Evolutionary conservation across 306 rosid genomes (phyloP).

Genomic region (Clitoria ternatea): DNA sequence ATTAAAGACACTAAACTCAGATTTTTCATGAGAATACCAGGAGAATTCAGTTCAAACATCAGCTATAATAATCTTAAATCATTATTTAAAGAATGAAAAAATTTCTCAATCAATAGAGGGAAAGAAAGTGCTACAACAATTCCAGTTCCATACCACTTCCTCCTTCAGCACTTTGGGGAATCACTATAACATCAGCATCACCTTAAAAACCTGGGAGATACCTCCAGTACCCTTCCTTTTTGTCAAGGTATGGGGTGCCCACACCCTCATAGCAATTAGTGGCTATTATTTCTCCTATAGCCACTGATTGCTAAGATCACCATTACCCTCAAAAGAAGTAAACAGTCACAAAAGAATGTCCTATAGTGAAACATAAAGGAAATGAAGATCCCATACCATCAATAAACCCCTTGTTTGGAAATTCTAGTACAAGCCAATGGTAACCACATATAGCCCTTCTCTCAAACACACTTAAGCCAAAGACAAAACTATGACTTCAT

Average conservation of each 20-base stretch:
- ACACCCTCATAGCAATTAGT: neutral
- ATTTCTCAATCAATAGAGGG: no score
- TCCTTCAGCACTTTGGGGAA: no score
- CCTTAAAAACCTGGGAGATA: neutral
- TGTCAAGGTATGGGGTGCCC: neutral
- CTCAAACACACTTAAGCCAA: neutral
- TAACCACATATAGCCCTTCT: no score
- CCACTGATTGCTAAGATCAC: neutral
- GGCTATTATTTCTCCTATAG: neutral
- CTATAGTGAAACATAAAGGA: neutral
- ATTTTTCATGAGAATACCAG: neutral
- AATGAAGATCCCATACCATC: neutral
- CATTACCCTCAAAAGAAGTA: neutral
- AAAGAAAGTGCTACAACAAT: neutral
- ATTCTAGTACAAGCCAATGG: no score
- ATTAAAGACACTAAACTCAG: neutral
- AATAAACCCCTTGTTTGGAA: neutral
- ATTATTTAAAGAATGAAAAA: no score
- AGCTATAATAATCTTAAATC: no score
- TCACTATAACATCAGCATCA: no score
- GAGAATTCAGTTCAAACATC: neutral
- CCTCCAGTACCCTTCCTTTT: neutral
- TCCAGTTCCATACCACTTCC: neutral
- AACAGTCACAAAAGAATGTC: neutral
- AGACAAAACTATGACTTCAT: neutral